phyloP scores from a whole-genome alignment of 1,139 yeast species.

The Starmera stellimalicola region DNA sequence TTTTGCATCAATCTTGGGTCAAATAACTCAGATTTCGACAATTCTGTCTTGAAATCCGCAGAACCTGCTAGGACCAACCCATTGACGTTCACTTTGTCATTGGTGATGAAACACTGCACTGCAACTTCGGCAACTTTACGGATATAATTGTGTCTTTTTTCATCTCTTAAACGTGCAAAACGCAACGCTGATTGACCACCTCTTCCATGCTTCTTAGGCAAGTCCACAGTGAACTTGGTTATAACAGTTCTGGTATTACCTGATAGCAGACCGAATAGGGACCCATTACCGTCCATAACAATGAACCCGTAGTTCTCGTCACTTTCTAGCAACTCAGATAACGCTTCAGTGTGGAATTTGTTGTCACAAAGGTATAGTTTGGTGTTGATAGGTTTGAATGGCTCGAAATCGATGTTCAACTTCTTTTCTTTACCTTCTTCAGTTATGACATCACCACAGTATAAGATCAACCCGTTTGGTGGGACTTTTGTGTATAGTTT shows the following conservation, averaged over 20 bases:
- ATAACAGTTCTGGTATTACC: slow-evolving; percentile 96
- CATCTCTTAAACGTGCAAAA: slow-evolving; percentile 98
- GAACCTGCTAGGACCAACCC: slow-evolving; percentile 97
- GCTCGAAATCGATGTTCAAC: slow-evolving; percentile 90
- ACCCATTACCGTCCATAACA: slow-evolving; percentile 99
- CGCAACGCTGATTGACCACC: slow-evolving; percentile 99
- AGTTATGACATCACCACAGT: slow-evolving; percentile 97
- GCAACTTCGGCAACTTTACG: slow-evolving; percentile 98
- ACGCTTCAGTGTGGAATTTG: slow-evolving; percentile 95
- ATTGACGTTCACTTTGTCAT: slow-evolving; percentile 86
- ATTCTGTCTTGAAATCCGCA: slow-evolving; percentile 94
- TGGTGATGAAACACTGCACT: slow-evolving; percentile 89
- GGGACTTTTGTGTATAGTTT: slow-evolving; percentile 87
- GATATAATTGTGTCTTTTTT: slow-evolving; percentile 96
- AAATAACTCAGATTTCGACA: slow-evolving; percentile 85
- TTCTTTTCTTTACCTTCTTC: slow-evolving; percentile 97
- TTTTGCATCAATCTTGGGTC: slow-evolving; percentile 83
- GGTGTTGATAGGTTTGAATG: slow-evolving; percentile 96
- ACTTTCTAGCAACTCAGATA: slow-evolving; percentile 84
- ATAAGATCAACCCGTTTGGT: slow-evolving; percentile 85
- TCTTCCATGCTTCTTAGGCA: slow-evolving; percentile 99
- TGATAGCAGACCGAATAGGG: slow-evolving; percentile 88
- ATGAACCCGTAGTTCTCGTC: slow-evolving; percentile 96
- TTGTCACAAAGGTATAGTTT: slow-evolving; percentile 93
- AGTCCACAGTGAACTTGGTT: slow-evolving; percentile 93